Percentiles rank a stretch among this genome's conserved stretches.
Evolutionary conservation across 331 rosid genomes (phyloP).

Genomic region (Saraca asoca): DNA sequence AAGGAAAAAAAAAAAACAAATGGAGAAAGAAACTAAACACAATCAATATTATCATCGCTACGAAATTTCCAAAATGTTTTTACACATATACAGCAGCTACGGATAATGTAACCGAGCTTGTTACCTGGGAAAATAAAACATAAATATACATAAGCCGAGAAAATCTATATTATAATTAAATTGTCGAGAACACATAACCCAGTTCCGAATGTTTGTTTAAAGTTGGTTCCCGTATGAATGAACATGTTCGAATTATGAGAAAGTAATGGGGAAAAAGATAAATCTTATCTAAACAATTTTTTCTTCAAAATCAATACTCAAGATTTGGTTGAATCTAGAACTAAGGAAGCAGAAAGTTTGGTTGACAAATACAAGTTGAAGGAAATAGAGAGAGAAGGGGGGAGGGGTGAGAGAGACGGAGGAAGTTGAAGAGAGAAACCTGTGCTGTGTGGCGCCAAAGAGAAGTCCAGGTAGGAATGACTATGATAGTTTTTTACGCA

Average conservation of each 20-base stretch:
- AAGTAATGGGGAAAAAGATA: neutral
- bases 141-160: neutral
- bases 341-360: constrained; percentile 1
- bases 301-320: constrained; percentile 6
- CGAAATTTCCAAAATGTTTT: neutral
- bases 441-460: constrained; percentile 40
- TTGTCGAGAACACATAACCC: neutral
- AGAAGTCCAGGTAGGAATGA: neutral
- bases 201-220: neutral
- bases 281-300: neutral
- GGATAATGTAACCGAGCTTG: neutral
- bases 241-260: constrained; percentile 11
- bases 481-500: neutral
- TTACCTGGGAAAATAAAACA: neutral
- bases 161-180: neutral
- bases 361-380: neutral
- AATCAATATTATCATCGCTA: neutral
- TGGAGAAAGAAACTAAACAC: neutral
- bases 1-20: neutral
- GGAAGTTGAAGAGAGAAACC: constrained; percentile 19
- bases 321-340: neutral
- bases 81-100: neutral
- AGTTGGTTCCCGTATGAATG: constrained; percentile 1
- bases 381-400: constrained; percentile 18
- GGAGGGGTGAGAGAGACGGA: neutral